These are phyloP conservation scores for Solanum bulbocastanum DNA, from an alignment of 257 asterid species.

Conservation along the genomic window DNA sequence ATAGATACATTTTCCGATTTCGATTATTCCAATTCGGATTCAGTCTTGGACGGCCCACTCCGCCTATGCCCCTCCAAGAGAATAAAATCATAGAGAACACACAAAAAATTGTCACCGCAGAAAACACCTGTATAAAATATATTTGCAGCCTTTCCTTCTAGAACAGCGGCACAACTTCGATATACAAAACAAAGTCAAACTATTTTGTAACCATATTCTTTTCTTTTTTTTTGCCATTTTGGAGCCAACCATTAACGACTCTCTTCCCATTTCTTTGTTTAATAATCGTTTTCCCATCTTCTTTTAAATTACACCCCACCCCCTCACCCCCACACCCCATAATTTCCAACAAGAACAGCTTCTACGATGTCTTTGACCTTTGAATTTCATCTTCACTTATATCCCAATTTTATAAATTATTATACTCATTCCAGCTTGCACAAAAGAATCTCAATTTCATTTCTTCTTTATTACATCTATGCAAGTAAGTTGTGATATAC, in stretches of 20 bases:
- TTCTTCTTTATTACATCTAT: neutral
- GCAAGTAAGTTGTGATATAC: conserved; percentile 9
- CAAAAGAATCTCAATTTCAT: conserved; percentile 19
- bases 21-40: neutral
- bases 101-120: neutral
- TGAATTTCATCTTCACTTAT: conserved; percentile 23
- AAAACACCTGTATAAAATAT: neutral
- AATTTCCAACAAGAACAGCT: neutral
- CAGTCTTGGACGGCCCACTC: neutral
- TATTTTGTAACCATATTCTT: neutral
- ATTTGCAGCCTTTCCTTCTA: neutral
- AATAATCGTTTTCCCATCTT: conserved; percentile 14
- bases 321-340: neutral
- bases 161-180: neutral
- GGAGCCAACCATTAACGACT: conserved; percentile 35
- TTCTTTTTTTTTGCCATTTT: neutral
- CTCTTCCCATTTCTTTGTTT: neutral
- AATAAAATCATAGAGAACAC: neutral
- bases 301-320: conserved; percentile 38
- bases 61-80: neutral
- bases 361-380: conserved; percentile 38
- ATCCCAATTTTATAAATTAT: conserved; percentile 2
- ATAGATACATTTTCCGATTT: too few relatives aligned
- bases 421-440: conserved; percentile 5
- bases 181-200: neutral